Base-by-base conservation (phyloP, 2,329 filamentous ascomycete species). In the Aspergillus intermedius region DNA sequence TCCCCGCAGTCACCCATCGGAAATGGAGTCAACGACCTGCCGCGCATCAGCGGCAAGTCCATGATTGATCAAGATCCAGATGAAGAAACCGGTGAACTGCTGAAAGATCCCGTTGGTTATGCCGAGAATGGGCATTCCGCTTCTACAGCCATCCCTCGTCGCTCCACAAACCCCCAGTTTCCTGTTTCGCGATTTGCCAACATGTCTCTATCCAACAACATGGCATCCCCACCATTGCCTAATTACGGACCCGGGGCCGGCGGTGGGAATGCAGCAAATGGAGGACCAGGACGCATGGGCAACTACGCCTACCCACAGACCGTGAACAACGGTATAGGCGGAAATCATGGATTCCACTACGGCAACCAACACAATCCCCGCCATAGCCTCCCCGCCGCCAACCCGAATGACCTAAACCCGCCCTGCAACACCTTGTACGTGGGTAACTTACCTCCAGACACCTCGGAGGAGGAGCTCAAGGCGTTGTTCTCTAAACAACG, bases 401-500 rank as follows among this genome's bases (percentile, higher is more conserved):
- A 97, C 58, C 91, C 91, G 0, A 91, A 91, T 10, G 91, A 98
- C 63, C 88, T 96, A 69, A 96, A 97, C 60, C 91, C 91, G 1
- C 93, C 93, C 0, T 97, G 93, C 78, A 97, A 98, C 65, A 98
- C 93, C 0, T 77, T 98, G 5, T 97, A 98, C 62, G 91, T 98
- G 17, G 91, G 93, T n/a, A 97, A 98, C 61, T 75, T 98, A 40
- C 93, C 91, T 0, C 82, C 91, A 49, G 88, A 95, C 64, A 94
- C 91, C 0, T 91, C 88, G 0, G 93, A 98, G 63, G 91, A 97
- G 63, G 93, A 97, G 67, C 79, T 98, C 48, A 97, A 97, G 71
- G 82, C 86, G 19, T 80, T 96, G 63, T 98, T 98, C 64, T 90
- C 86, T 22, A 91, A 91, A 70, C 88, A 94, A 67, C 84, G 91